These are phyloP conservation scores for Suillus sp. DNA, from an alignment of 768 basidiomycete species.

Conservation along the genomic window DNA sequence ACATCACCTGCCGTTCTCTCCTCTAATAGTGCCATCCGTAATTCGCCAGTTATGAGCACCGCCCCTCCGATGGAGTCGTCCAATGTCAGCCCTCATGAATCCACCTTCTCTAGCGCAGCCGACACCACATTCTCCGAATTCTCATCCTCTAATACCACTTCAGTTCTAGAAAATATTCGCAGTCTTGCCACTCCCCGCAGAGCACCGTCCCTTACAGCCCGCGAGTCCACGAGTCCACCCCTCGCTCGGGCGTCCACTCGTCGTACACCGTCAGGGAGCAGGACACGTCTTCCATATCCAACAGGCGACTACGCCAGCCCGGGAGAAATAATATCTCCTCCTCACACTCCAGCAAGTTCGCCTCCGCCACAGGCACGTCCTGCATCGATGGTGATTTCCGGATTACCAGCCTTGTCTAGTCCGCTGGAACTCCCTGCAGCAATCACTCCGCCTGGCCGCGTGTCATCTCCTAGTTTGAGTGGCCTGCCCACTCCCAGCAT, in stretches of 20 bases:
- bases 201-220: conserved; percentile 44
- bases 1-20: conserved; percentile 49
- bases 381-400: conserved; percentile 46
- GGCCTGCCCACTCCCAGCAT: conserved; percentile 47
- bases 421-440: conserved; percentile 25
- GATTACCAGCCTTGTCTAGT: conserved; percentile 39
- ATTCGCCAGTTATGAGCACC: conserved; percentile 46
- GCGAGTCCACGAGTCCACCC: conserved; percentile 67
- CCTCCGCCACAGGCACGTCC: conserved; percentile 44
- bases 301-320: conserved; percentile 82
- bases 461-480: conserved; percentile 27
- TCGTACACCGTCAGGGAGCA: conserved; percentile 27
- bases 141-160: conserved; percentile 16
- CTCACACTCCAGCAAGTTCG: conserved; percentile 46
- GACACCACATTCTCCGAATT: conserved; percentile 15
- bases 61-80: conserved; percentile 52
- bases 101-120: conserved; percentile 21
- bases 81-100: conserved; percentile 34
- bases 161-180: conserved; percentile 16
- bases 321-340: conserved; percentile 42
- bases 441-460: conserved; percentile 26
- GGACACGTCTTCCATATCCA: conserved; percentile 72
- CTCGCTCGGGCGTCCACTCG: conserved; percentile 50
- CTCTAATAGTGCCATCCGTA: conserved; percentile 47
- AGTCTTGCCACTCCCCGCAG: conserved; percentile 34